These are phyloP conservation scores for Scenedesmus sp. DNA, from an alignment of 163 green algal genomes.

Conservation along the genomic window DNA sequence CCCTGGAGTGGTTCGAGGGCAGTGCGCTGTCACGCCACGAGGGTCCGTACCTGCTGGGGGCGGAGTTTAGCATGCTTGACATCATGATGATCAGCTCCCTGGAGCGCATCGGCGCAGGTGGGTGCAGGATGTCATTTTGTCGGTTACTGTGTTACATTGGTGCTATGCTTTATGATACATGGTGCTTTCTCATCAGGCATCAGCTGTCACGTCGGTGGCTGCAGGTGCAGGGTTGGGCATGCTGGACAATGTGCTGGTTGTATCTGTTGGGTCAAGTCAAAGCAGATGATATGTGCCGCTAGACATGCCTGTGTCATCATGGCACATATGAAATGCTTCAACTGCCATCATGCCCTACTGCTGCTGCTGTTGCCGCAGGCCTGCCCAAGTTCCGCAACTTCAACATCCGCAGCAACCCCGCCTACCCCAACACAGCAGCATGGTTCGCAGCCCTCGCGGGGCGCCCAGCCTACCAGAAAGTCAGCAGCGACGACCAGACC, in stretches of 20 bases:
- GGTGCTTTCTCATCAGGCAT: too few relatives aligned
- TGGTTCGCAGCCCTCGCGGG: conserved; percentile 63
- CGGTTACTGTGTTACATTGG: not conserved
- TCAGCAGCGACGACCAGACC: conserved; percentile 63
- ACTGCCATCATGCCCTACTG: not conserved
- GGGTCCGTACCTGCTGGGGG: conserved; percentile 49
- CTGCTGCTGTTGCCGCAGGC: conserved; percentile 30
- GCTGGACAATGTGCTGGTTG: too few relatives aligned
- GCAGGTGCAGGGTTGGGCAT: too few relatives aligned
- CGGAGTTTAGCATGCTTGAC: conserved; percentile 55
- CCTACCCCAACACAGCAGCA: conserved; percentile 49
- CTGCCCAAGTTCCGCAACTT: conserved; percentile 59
- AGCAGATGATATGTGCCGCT: too few relatives aligned
- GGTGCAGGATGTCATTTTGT: not conserved
- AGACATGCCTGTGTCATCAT: too few relatives aligned
- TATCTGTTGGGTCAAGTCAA: too few relatives aligned
- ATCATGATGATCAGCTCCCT: conserved; percentile 58
- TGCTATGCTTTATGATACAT: not conserved
- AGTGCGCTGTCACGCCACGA: conserved; percentile 1
- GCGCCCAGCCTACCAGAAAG: conserved; percentile 61
- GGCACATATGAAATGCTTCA: too few relatives aligned
- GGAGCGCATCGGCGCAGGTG: conserved; percentile 61
- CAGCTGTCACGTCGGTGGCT: too few relatives aligned
- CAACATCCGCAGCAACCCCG: conserved; percentile 52
- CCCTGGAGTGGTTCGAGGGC: conserved; percentile 45